A percentile compares a stretch with the other conserved stretches of the same genome.
phyloP scores from a whole-genome alignment of 768 basidiomycete species.

The Lanmaoa pseudosensibilis region DNA sequence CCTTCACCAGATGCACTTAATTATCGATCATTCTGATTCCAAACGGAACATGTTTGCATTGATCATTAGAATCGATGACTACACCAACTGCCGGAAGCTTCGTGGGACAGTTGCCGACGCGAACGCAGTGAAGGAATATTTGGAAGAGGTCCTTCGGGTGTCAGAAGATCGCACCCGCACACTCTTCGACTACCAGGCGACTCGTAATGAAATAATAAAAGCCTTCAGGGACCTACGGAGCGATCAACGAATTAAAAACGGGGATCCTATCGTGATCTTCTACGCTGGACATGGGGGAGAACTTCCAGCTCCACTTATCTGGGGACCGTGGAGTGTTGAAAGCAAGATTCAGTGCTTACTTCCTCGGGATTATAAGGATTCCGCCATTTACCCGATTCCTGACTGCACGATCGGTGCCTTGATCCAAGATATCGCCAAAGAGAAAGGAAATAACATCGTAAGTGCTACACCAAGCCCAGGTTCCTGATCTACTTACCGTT shows the following conservation, averaged over 20 bases:
- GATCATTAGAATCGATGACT: conserved; percentile 45
- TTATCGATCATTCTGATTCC: not conserved
- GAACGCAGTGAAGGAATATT: conserved; percentile 36
- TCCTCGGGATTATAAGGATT: conserved; percentile 35
- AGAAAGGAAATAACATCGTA: conserved; percentile 46
- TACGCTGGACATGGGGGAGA: conserved; percentile 48
- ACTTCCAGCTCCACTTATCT: conserved; percentile 30
- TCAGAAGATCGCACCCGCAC: conserved; percentile 35
- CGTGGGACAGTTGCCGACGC: conserved; percentile 42
- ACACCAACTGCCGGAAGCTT: conserved; percentile 32
- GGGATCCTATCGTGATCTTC: conserved; percentile 42
- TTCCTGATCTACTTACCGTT: not conserved
- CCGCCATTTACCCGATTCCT: conserved; percentile 36
- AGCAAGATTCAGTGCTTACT: conserved; percentile 29
- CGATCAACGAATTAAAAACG: conserved; percentile 26
- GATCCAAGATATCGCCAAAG: conserved; percentile 37
- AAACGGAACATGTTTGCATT: conserved; percentile 33
- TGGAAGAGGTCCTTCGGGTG: conserved; percentile 32
- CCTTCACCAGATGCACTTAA: not conserved
- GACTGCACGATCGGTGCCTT: conserved; percentile 43
- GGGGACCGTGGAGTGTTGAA: conserved; percentile 21
- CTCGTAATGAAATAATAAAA: conserved; percentile 36
- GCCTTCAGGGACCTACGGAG: conserved; percentile 23
- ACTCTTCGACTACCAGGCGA: conserved; percentile 40
- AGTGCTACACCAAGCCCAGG: conserved; percentile 5